A percentile compares a stretch with the other conserved stretches of the same genome.
phyloP scores from a whole-genome alignment of 345 rosid species.

The Bruguiera parviflora region DNA sequence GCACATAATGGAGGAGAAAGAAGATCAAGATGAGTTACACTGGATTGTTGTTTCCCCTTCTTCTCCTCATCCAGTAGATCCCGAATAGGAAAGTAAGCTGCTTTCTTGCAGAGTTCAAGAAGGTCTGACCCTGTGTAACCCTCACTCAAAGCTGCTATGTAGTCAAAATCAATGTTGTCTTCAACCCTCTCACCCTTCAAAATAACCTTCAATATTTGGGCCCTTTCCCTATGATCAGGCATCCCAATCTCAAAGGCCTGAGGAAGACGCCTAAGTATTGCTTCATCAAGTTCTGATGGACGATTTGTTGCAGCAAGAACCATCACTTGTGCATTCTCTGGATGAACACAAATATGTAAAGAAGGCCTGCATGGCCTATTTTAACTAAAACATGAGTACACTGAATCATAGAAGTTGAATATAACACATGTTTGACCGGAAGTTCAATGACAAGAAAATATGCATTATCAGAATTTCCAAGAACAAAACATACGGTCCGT shows the following conservation, averaged over 20 bases:
- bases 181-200: slow-evolving; percentile 78
- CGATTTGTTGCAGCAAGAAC: slow-evolving; percentile 98
- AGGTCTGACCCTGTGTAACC: slow-evolving; percentile 95
- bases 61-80: slow-evolving; percentile 78
- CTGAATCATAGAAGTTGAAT: neutral
- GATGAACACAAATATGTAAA: slow-evolving; percentile 15
- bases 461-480: neutral
- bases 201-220: slow-evolving; percentile 76
- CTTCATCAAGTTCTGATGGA: slow-evolving; percentile 98
- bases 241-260: slow-evolving; percentile 96
- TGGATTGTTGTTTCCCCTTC: slow-evolving; percentile 52
- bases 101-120: slow-evolving; percentile 93
- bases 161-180: slow-evolving; percentile 56
- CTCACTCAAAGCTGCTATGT: slow-evolving; percentile 63
- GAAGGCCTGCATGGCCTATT: neutral
- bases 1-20: neutral
- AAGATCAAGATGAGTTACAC: slow-evolving; percentile 40
- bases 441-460: neutral
- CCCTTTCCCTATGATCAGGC: slow-evolving; percentile 71
- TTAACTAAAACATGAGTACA: neutral
- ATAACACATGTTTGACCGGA: neutral
- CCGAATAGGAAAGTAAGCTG: slow-evolving; percentile 86
- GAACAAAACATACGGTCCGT: slow-evolving; percentile 81
- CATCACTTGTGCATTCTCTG: slow-evolving; percentile 92
- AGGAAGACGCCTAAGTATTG: slow-evolving; percentile 89